Percentiles rank a stretch among this genome's conserved stretches.
phyloP scores from a whole-genome alignment of 1,139 yeast species.

The Saccharomycopsis phalli region DNA sequence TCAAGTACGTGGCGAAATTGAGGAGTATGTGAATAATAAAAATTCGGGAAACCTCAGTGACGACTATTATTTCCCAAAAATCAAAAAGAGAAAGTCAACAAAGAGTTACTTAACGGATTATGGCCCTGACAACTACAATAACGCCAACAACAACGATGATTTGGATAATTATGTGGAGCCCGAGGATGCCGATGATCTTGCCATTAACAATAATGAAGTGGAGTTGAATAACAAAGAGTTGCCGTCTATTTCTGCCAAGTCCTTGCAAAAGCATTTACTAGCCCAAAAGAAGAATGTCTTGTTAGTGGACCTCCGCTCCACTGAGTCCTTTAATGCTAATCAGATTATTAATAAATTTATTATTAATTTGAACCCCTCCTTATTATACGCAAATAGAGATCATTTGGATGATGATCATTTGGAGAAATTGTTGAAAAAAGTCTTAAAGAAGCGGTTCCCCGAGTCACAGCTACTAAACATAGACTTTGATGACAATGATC shows the following conservation, averaged over 20 bases:
- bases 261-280: conserved; percentile 12
- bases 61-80: conserved; percentile 14
- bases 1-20: conserved; percentile 15
- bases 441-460: conserved; percentile 9
- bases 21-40: conserved; percentile 13
- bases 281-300: conserved; percentile 27
- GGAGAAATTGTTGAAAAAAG: conserved; percentile 32
- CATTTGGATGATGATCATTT: conserved; percentile 33
- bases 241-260: conserved; percentile 9
- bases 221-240: conserved; percentile 1
- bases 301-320: conserved; percentile 48
- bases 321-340: conserved; percentile 39
- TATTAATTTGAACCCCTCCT: conserved; percentile 51
- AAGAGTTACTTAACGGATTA: conserved; percentile 20
- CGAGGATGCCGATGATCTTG: conserved; percentile 7
- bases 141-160: conserved; percentile 11
- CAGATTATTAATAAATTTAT: conserved; percentile 44
- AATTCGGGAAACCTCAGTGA: neutral
- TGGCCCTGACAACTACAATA: conserved; percentile 19
- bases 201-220: conserved; percentile 2
- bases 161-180: conserved; percentile 1
- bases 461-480: conserved; percentile 4
- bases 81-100: conserved; percentile 15
- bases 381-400: conserved; percentile 26
- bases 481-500: conserved; percentile 26